Evolutionary conservation across 441 rosid species (phyloP).

Genomic region (Geranium incanum): DNA sequence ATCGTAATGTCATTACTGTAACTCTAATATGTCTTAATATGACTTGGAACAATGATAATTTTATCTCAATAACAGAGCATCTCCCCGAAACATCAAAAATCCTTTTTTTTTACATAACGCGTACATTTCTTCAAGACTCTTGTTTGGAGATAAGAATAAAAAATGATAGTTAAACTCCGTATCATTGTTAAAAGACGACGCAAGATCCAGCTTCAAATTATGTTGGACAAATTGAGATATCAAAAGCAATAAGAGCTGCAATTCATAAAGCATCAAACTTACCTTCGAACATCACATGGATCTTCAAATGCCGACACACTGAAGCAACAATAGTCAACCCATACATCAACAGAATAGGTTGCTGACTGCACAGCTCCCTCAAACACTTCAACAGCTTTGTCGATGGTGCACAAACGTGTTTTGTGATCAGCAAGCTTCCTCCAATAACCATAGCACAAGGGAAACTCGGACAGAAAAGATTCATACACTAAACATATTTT

Average conservation of each 20-base stretch:
- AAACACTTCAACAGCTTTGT: slow-evolving; percentile 60
- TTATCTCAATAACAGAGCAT: not conserved
- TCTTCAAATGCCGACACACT: slow-evolving; percentile 51
- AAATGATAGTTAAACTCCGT: not conserved
- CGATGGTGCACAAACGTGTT: slow-evolving; percentile 41
- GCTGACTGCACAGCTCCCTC: slow-evolving; percentile 70
- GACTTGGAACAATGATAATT: not conserved
- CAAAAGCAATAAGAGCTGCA: not conserved
- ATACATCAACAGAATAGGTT: slow-evolving; percentile 61
- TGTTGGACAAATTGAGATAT: not conserved
- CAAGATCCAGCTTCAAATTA: not conserved
- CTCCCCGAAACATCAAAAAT: not conserved
- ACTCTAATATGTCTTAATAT: not conserved
- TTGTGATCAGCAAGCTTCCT: slow-evolving; percentile 62
- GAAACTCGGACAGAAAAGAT: slow-evolving; percentile 67
- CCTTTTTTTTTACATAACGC: not conserved
- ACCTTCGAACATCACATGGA: slow-evolving; percentile 68
- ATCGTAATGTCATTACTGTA: too few species aligned
- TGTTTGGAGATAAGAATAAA: not conserved
- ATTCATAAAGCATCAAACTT: slow-evolving; percentile 20
- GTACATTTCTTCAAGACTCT: not conserved
- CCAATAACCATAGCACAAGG: slow-evolving; percentile 87
- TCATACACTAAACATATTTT: slow-evolving; percentile 58
- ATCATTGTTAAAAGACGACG: not conserved
- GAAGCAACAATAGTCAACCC: slow-evolving; percentile 72